phyloP scores from a whole-genome alignment of 495 filamentous ascomycete species.

The Cercophora scortea region DNA sequence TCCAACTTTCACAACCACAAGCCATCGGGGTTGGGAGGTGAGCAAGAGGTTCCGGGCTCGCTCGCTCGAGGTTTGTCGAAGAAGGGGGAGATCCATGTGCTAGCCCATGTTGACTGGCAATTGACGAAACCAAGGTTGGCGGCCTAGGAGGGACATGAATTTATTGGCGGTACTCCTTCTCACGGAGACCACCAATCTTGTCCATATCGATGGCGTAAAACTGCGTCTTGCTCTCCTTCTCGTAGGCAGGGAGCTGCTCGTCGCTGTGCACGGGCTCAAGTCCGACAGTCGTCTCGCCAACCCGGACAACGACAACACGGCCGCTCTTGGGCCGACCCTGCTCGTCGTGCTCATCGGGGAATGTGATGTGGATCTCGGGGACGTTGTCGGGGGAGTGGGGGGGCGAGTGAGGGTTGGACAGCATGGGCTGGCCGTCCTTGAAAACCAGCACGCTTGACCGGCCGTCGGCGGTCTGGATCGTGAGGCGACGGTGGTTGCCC shows the following conservation, averaged over 20 bases:
- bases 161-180: slow-evolving; percentile 55
- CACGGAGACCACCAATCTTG: slow-evolving; percentile 87
- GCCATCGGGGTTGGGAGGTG: no score
- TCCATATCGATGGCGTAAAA: slow-evolving; percentile 93
- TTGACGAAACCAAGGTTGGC: neutral
- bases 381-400: slow-evolving; percentile 71
- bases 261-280: slow-evolving; percentile 73
- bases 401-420: slow-evolving; percentile 64
- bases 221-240: slow-evolving; percentile 62
- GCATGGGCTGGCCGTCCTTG: slow-evolving; percentile 61
- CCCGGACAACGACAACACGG: slow-evolving; percentile 82
- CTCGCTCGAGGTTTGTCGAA: no score
- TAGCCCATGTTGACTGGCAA: neutral
- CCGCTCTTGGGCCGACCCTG: slow-evolving; percentile 78
- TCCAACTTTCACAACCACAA: no score
- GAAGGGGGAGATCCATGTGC: no score
- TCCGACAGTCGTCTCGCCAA: slow-evolving; percentile 81
- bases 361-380: slow-evolving; percentile 95
- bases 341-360: slow-evolving; percentile 91
- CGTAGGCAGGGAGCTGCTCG: slow-evolving; percentile 77
- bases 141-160: neutral
- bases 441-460: slow-evolving; percentile 68
- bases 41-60: no score
- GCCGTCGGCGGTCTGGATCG: slow-evolving; percentile 53
- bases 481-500: slow-evolving; percentile 36